Base-by-base conservation (phyloP, 2,329 filamentous ascomycete species). In the Calonectria pteridis region DNA sequence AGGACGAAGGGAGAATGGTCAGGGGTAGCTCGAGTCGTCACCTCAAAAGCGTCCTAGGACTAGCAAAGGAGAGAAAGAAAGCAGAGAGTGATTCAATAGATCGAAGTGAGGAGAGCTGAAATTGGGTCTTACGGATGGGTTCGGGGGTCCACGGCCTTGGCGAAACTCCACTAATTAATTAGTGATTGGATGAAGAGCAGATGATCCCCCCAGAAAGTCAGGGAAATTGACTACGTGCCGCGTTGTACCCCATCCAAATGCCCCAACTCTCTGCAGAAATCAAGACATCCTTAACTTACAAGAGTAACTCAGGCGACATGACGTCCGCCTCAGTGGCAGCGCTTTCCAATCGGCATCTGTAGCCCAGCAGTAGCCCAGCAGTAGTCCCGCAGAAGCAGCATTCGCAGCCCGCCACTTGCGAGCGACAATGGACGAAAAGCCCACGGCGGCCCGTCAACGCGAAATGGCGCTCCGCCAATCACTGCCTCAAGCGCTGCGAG, bases 371-470 rank as follows among this genome's bases (percentile, higher is more conserved):
- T 67, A 63, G 63, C 26, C 26, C 53, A 33, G 67, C 58, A 63
- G 58, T 67, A 68, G 66, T n/a, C 59, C 26, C 10, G 37, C 59
- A 63, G 69, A 50, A 53, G 33, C 40, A 49, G 37, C 40, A 58
- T 43, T 43, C 58, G 33, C 26, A 16, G 29, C 20, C 59, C 29
- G 28, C 28, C 31, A 31, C 46, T 43, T 29, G 63, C 51, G 46
- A 37, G 62, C 58, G 59, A 69, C 66, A 68, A 50, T 66, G 71
- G 59, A 59, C 23, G 31, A 65, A 46, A 37, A 69, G 40, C 59
- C 68, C 59, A 66, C 66, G 59, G 68, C 71, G 65, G 71, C 29
- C 65, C 71, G 65, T 69, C 71, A 58, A 63, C 71, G 65, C 58
- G 50, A 72, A 50, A 53, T 50, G 26, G 33, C 66, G 40, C 66